phyloP scores from a whole-genome alignment of 2,329 filamentous ascomycete genomes.

The Lojkania enalia region DNA sequence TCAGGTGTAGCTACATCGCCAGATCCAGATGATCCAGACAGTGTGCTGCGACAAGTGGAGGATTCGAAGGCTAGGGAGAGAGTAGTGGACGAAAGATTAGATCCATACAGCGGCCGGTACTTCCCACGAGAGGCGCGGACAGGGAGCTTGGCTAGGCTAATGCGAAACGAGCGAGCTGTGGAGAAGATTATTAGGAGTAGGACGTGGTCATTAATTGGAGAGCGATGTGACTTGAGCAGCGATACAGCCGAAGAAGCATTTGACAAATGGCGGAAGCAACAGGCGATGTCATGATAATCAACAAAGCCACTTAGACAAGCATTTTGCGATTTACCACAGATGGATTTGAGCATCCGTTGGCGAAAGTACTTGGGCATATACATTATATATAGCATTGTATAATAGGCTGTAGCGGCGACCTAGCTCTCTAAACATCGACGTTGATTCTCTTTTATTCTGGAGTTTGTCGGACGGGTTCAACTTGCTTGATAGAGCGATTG shows the following conservation, averaged over 20 bases:
- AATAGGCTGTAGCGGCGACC: no score
- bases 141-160: constrained; percentile 72
- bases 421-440: no score
- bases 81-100: constrained; percentile 82
- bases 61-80: constrained; percentile 70
- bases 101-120: constrained; percentile 87
- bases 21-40: constrained; percentile 83
- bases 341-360: no score
- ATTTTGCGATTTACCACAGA: no score
- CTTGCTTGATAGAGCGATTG: no score
- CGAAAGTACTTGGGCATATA: no score
- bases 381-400: no score
- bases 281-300: constrained; percentile 14
- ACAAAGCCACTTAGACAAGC: no score
- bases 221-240: constrained; percentile 67
- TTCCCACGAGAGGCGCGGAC: constrained; percentile 79
- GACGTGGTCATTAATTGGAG: constrained; percentile 78
- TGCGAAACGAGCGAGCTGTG: constrained; percentile 75
- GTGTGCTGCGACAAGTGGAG: constrained; percentile 69
- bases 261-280: constrained; percentile 34
- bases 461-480: no score
- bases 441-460: no score
- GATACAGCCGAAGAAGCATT: constrained; percentile 48
- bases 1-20: constrained; percentile 82
- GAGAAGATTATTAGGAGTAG: constrained; percentile 78